phyloP scores from a whole-genome alignment of 164 flowering plant genomes.

The Aristolochia californica region DNA sequence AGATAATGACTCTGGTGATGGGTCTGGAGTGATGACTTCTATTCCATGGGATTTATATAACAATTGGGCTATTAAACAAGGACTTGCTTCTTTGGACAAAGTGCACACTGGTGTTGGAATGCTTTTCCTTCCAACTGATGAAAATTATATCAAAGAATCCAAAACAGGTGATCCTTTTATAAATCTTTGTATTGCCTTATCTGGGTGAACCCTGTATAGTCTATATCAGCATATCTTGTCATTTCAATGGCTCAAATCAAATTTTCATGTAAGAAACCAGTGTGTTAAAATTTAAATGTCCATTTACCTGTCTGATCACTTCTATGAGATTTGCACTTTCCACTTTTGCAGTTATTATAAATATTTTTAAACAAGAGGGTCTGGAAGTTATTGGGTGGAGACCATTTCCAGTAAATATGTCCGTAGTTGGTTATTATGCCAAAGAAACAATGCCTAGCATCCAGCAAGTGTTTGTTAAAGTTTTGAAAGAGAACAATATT shows the following conservation, averaged over 20 bases:
- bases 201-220: not conserved
- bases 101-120: constrained; percentile 91
- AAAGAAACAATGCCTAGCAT: constrained; percentile 88
- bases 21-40: constrained; percentile 91
- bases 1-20: constrained; percentile 99
- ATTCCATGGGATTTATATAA: constrained; percentile 92
- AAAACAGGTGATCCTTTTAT: constrained; percentile 41
- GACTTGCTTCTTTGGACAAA: constrained; percentile 65
- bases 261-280: not conserved
- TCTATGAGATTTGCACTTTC: constrained; percentile 4
- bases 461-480: constrained; percentile 81
- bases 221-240: not conserved
- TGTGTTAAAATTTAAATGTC: not conserved
- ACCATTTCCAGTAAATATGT: constrained; percentile 70
- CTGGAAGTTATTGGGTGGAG: constrained; percentile 99
- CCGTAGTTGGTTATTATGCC: constrained; percentile 83
- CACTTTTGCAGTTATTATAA: constrained; percentile 52
- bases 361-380: constrained; percentile 75
- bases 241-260: not conserved
- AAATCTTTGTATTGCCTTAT: not conserved
- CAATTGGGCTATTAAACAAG: constrained; percentile 71
- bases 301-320: not conserved
- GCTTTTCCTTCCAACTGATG: constrained; percentile 88
- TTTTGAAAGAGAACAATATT: constrained; percentile 56
- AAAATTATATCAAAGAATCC: constrained; percentile 46